phyloP scores from a whole-genome alignment of 169 alveolate species.

The Eimeria sp. region DNA sequence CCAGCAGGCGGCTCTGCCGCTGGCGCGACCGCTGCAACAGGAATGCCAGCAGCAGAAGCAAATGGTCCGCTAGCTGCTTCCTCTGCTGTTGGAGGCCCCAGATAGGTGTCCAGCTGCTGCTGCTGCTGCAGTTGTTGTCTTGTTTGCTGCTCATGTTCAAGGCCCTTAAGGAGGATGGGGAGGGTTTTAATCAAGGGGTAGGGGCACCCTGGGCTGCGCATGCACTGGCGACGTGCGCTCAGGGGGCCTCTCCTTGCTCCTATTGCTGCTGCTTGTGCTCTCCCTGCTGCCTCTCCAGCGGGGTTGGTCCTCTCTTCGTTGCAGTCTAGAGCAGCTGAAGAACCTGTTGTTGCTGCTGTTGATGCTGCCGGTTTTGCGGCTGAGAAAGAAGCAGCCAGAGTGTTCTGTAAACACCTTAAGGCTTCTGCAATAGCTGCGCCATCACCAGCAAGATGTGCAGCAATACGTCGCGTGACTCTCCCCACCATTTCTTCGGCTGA shows the following conservation, averaged over 20 bases:
- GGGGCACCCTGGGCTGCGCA: conserved; percentile 14
- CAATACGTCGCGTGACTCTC: not conserved
- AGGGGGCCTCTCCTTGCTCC: not conserved
- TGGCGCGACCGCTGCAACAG: not conserved
- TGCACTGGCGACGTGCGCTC: conserved; percentile 5
- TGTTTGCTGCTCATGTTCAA: conserved; percentile 13
- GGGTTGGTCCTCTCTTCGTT: not conserved
- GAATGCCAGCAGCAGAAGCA: not conserved
- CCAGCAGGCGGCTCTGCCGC: not conserved
- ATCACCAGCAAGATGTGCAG: conserved; percentile 27
- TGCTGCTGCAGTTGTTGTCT: conserved; percentile 1
- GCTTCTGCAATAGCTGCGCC: conserved; percentile 23
- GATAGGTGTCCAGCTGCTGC: not conserved
- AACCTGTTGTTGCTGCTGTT: not conserved
- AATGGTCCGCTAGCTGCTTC: not conserved
- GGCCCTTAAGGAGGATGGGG: conserved; percentile 15
- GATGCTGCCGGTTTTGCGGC: not conserved
- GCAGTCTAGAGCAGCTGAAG: not conserved
- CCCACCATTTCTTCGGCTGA: conserved; percentile 13
- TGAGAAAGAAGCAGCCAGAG: conserved; percentile 2
- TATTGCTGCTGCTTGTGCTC: not conserved
- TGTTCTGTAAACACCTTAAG: not conserved
- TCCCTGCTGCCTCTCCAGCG: conserved; percentile 14
- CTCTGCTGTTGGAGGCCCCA: not conserved
- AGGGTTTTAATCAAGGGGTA: not conserved